Percentiles rank a stretch among this genome's conserved stretches.
These are phyloP conservation scores for Tulasnella sp. DNA, from an alignment of 768 basidiomycete species.

Conservation along the genomic window DNA sequence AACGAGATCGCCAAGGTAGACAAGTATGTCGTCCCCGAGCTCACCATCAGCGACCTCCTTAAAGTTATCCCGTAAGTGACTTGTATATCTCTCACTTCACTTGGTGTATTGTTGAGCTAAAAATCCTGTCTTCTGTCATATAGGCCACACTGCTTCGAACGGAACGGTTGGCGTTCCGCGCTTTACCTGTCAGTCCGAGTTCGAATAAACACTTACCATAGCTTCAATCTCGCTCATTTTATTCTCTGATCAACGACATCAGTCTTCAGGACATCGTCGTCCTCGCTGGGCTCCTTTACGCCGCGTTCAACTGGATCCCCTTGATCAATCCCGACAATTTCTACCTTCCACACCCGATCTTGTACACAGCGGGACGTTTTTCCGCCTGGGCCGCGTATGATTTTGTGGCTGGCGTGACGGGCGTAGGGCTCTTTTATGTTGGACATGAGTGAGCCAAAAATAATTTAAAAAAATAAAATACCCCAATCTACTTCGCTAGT, in stretches of 20 bases:
- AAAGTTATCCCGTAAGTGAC: constrained; percentile 30
- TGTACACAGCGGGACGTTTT: constrained; percentile 51
- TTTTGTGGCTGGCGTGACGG: constrained; percentile 49
- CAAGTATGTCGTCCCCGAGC: constrained; percentile 30
- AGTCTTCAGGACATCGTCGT: constrained; percentile 29
- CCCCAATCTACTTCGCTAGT: too few species aligned
- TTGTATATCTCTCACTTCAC: not conserved
- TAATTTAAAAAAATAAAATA: constrained; percentile 28
- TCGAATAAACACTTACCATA: not conserved
- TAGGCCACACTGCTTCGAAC: constrained; percentile 36
- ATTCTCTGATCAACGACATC: not conserved
- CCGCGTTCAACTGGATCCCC: constrained; percentile 28
- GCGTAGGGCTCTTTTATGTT: not conserved
- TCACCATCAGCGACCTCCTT: constrained; percentile 32
- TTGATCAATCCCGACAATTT: constrained; percentile 23
- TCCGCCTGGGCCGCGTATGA: constrained; percentile 71
- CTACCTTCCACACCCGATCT: constrained; percentile 25
- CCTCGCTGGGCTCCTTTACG: constrained; percentile 28
- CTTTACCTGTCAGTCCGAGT: constrained; percentile 27
- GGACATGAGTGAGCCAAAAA: constrained; percentile 26
- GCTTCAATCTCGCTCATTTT: not conserved
- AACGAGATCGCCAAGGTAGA: constrained; percentile 9
- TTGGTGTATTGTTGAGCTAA: not conserved
- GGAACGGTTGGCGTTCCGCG: constrained; percentile 30
- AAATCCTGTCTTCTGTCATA: not conserved